Percentiles rank a stretch among this genome's conserved stretches.
Conservation (phyloP, 768 basidiomycete species). For the Boletus coccyginus region DNA sequence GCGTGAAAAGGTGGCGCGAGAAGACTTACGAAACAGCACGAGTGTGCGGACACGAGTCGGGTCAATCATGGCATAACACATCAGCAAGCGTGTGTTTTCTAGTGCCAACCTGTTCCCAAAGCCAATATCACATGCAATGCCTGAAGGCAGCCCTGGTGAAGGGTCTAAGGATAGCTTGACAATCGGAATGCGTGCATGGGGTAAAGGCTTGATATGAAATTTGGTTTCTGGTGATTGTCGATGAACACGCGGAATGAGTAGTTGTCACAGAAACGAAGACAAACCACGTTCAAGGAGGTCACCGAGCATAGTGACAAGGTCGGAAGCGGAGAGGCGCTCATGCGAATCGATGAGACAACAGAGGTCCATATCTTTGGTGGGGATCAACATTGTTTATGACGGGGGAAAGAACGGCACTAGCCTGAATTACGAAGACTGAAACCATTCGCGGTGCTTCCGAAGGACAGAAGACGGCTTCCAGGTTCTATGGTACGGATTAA, state of each 20-base stretch:
- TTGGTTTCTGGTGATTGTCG: conserved; percentile 71
- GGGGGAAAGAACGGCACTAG: conserved; percentile 30
- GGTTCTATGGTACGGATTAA: conserved; percentile 96
- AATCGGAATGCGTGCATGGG: conserved; percentile 97
- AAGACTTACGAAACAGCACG: conserved; percentile 89
- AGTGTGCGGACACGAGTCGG: conserved; percentile 89
- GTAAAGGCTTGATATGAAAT: conserved; percentile 93
- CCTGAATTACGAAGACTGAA: conserved; percentile 97
- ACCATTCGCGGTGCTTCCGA: conserved; percentile 96
- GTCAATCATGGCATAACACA: conserved; percentile 98
- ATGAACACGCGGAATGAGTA: conserved; percentile 12
- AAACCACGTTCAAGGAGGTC: conserved; percentile 90
- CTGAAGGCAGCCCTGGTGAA: conserved; percentile 73
- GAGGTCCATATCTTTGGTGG: conserved; percentile 87
- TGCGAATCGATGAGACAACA: conserved; percentile 94
- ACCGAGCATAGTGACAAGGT: conserved; percentile 92
- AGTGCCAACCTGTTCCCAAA: conserved; percentile 97
- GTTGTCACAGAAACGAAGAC: conserved; percentile 27
- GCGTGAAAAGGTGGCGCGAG: conserved; percentile 10
- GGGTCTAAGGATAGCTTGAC: conserved; percentile 94
- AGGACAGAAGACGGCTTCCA: conserved; percentile 84
- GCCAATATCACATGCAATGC: conserved; percentile 97
- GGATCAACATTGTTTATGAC: conserved; percentile 8
- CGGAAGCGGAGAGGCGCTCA: conserved; percentile 73
- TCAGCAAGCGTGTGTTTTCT: conserved; percentile 92